Base-by-base conservation (phyloP, 2,329 filamentous ascomycete species). In the Nemania sp. region DNA sequence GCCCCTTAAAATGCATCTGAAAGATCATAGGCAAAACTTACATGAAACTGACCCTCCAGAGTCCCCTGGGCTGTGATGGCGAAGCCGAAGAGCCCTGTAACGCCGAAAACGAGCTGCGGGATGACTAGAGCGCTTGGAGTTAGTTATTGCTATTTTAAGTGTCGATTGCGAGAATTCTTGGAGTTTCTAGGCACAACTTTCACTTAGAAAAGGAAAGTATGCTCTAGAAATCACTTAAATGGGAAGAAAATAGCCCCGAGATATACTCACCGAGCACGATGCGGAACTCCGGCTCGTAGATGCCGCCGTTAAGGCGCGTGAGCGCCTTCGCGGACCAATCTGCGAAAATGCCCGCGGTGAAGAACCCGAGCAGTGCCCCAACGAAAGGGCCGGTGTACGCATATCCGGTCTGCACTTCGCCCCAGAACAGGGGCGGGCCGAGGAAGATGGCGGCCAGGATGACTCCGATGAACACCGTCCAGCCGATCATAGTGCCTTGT, bases 221-320 rank as follows among this genome's bases (percentile, higher is more conserved):
- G n/a, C n/a, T n/a, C n/a, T n/a, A n/a, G n/a, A n/a, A n/a, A n/a
- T n/a, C n/a, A n/a, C n/a, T n/a, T n/a, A n/a, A n/a, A n/a, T n/a
- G n/a, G n/a, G n/a, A n/a, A n/a, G n/a, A n/a, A n/a, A n/a, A n/a
- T n/a, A n/a, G n/a, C n/a, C n/a, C n/a, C n/a, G n/a, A n/a, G n/a
- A n/a, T n/a, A n/a, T n/a, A n/a, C n/a, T n/a, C n/a, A n/a, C n/a
- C n/a, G n/a, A n/a, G n/a, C n/a, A 96, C 74, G 68, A 98, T 89
- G 20, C 94, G 88, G 79, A 97, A 98, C 77, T 98, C 95, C 0
- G 95, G 94, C 80, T 98, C 94, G 77, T 97, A 97, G 64, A 93
- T 85, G 57, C 94, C 94, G 15, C 85, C 84, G 80, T 98, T 98
- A 69, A 85, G 83, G 64, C 86, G 86, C 22, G 93, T 94, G 82